Percentiles rank a stretch among this genome's conserved stretches.
Evolutionary conservation across 2,329 filamentous ascomycete genomes (phyloP).

Genomic region (Zymoseptoria pseudotritici): DNA sequence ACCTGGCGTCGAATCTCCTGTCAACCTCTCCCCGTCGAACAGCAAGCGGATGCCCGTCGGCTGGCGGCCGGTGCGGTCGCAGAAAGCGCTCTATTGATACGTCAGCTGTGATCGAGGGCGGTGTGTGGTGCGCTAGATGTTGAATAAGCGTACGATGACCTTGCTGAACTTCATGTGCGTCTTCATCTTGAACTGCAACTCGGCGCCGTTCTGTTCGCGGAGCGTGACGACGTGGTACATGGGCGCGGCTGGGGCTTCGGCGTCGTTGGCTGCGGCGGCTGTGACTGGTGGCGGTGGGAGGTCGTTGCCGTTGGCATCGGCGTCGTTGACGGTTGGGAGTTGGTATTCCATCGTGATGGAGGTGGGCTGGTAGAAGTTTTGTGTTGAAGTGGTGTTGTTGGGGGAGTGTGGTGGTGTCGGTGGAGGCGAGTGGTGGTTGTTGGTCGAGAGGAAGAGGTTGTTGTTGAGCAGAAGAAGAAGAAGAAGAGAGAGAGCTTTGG

Average conservation of each 20-base stretch:
- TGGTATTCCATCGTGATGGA: background rate
- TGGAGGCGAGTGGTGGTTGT: background rate
- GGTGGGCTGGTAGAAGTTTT: background rate
- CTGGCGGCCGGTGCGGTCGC: slow-evolving; percentile 8
- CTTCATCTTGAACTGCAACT: slow-evolving; percentile 21
- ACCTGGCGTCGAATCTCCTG: slow-evolving; percentile 9
- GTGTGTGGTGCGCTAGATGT: background rate
- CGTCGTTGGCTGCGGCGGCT: background rate
- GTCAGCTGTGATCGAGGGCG: background rate
- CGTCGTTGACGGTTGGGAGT: background rate
- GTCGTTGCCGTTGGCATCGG: slow-evolving; percentile 2
- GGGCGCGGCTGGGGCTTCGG: background rate
- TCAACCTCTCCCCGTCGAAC: slow-evolving; percentile 19
- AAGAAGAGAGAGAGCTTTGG: background rate
- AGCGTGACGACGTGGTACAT: slow-evolving; percentile 10
- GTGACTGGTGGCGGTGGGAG: background rate
- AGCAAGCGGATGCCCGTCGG: slow-evolving; percentile 15
- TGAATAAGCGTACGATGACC: background rate
- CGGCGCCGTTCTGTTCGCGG: slow-evolving; percentile 11
- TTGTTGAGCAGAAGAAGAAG: background rate
- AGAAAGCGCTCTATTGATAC: slow-evolving; percentile 9
- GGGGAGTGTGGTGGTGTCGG: background rate
- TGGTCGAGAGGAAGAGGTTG: background rate
- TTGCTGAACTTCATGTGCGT: slow-evolving; percentile 17
- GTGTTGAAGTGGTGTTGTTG: background rate